Base-by-base conservation (phyloP, 2,329 filamentous ascomycete species). In the Trichoderma harzianum region DNA sequence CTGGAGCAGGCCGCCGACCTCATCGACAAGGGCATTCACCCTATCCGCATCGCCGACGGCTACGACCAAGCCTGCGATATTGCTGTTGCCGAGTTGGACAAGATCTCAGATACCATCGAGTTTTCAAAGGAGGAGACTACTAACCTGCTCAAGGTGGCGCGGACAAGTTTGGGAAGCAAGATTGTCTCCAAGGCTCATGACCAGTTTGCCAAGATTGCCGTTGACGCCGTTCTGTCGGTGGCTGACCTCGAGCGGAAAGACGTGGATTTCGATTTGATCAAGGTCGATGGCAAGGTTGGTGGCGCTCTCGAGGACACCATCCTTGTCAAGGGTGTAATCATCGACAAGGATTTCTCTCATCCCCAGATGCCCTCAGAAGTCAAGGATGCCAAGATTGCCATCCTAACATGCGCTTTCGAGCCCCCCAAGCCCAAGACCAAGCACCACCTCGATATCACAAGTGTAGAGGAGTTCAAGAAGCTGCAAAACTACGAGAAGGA, bases 301-400 rank as follows among this genome's bases (percentile, higher is more conserved):
- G 96, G 97, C 73, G 85, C 95, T 32, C 88, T 99, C 21, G 95
- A 98, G 83, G 96, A 99, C 83, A 93, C 95, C 7, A 85, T 98
- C 34, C 90, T 99, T 57, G 95, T 99, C 77, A 97, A 98, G 85
- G 96, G 96, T 81, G 96, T 99, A 76, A 97, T 99, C 81, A 89
- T 99, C 82, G 96, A 99, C 89, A 99, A 99, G 87, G 97, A 99
- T 85, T 99, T 99, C 83, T 98, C 96, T 43, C 96, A 99, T 83
- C 96, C 96, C 14, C 96, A 99, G 85, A 99, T 99, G 96, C 96
- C 96, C 12, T 93, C 92, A 65, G 94, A 98, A 83, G 95, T 99
- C 75, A 89, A 87, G 78, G 94, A 99, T 83, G 97, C 96, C 80
- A 98, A 98, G 87, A 91, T 99, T 79, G 96, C 96, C 77, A 99